These are phyloP conservation scores for Pseudogymnoascus sp. DNA, from an alignment of 2,329 filamentous ascomycete genomes.

Conservation along the genomic window DNA sequence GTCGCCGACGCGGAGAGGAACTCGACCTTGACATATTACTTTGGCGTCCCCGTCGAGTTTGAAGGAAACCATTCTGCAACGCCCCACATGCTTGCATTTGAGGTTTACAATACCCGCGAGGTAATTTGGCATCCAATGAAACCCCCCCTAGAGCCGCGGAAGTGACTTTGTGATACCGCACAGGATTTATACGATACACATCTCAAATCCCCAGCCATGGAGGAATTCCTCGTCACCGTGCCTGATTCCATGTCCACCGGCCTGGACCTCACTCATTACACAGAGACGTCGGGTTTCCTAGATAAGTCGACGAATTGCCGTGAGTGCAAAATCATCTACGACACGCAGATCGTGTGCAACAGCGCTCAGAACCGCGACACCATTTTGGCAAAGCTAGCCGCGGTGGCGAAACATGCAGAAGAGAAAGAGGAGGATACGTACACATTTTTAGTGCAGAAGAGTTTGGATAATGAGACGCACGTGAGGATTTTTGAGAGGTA, in stretches of 20 bases:
- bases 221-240: constrained; percentile 23
- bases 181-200: constrained; percentile 28
- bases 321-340: constrained; percentile 15
- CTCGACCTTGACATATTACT: constrained; percentile 35
- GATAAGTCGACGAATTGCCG: constrained; percentile 19
- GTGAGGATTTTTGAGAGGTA: constrained; percentile 25
- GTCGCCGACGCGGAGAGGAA: constrained; percentile 27
- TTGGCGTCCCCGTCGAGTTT: constrained; percentile 32
- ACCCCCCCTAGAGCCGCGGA: too few relatives aligned
- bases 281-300: constrained; percentile 24
- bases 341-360: too few relatives aligned
- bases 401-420: constrained; percentile 23
- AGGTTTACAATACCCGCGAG: constrained; percentile 27
- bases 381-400: constrained; percentile 22
- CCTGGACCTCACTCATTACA: constrained; percentile 30
- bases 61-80: constrained; percentile 25
- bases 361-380: too few relatives aligned
- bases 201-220: constrained; percentile 27
- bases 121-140: not conserved
- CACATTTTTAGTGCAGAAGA: constrained; percentile 20
- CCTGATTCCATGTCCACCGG: constrained; percentile 26
- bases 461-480: constrained; percentile 25
- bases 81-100: constrained; percentile 30
- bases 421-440: constrained; percentile 12
- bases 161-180: too few relatives aligned